Base-by-base conservation (phyloP, 768 basidiomycete genomes). In the Hypholoma fasciculare region DNA sequence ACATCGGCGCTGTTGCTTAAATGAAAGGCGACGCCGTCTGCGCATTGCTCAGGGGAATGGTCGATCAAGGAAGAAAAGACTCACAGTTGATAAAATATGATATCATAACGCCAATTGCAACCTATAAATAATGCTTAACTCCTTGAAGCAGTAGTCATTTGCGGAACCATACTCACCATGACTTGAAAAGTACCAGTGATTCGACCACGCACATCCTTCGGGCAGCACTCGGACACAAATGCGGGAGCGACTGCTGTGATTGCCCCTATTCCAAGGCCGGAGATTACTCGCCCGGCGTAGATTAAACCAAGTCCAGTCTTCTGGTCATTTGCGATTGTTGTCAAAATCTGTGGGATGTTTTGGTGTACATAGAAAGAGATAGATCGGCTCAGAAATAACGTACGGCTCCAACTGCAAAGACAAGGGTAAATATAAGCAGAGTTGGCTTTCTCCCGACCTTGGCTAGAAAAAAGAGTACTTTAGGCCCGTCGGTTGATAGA, bases 171-270 rank as follows among this genome's bases (percentile, higher is more conserved):
- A 50, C 72, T 26, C 39, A 83, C 92, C 83, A 92, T 88, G 70
- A 95, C 84, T 69, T 94, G 93, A 80, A 94, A 94, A 27, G 90
- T 66, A 44, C 92, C 92, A 0, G 90, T 93, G 63, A 94, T 91
- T 50, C 90, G 81, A 6, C 92, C 93, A 60, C 94, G 88, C 7
- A 93, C 89, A 17, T 91, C 80, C 68, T 94, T 95, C 4, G 94
- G 94, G 2, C 87, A 81, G 69, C 92, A 93, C 70, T 96, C 94
- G 11, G 90, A 88, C 20, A 94, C 92, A 67, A 84, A 96, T 0
- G 91, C 86, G 5, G 93, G 94, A 1, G 92, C 86, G 2, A 94
- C 88, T 17, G 87, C 85, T 9, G 78, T 91, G 63, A 94, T 92
- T 5, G 81, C 88, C 63, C 94, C 93, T 49, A 94, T 87, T 39